Evolutionary conservation across 176 grass and related monocot genomes (phyloP).

Genomic region (Carex littledalei): DNA sequence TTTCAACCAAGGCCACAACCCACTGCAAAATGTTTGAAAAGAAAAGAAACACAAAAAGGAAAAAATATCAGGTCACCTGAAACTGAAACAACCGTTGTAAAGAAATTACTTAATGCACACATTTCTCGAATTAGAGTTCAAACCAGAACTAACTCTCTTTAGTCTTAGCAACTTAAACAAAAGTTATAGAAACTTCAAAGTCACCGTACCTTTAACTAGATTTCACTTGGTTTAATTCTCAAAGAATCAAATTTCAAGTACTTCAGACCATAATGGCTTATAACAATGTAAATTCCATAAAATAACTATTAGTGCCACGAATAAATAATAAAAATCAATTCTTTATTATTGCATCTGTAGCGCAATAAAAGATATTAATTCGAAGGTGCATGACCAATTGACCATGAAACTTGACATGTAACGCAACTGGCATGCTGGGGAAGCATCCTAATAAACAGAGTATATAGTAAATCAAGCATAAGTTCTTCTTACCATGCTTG

Average conservation of each 20-base stretch:
- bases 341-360: neutral
- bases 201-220: neutral
- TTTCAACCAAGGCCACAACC: conserved; percentile 73
- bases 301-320: neutral
- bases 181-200: neutral
- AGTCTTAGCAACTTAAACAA: neutral
- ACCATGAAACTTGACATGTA: neutral
- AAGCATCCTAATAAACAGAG: neutral
- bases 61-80: neutral
- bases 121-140: neutral
- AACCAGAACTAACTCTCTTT: neutral
- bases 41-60: neutral
- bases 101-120: neutral
- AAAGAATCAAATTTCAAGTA: neutral
- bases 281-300: neutral
- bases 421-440: neutral
- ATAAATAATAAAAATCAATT: neutral
- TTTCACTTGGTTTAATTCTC: neutral
- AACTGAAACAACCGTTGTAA: neutral
- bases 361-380: neutral
- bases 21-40: conserved; percentile 46
- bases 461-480: neutral
- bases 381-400: neutral
- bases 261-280: neutral
- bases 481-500: conserved; percentile 9